A percentile compares a stretch with the other conserved stretches of the same genome.
Conservation (phyloP, 1,284 basidiomycete genomes). For the Tylopilus sp. region DNA sequence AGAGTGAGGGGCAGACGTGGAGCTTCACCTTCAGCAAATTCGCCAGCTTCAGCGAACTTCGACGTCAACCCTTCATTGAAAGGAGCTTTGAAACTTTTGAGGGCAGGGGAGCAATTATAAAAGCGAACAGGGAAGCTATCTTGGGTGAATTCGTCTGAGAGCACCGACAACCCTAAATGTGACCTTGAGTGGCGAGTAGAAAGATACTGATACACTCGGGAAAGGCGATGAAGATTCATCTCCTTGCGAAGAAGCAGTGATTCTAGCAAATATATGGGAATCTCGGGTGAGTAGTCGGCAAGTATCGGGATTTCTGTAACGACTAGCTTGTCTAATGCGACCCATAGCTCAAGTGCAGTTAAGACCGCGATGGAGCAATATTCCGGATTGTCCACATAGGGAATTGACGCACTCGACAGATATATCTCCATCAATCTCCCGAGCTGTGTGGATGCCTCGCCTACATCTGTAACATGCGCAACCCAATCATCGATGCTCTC, state of each 20-base stretch:
- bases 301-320: background rate
- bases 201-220: slow-evolving; percentile 7
- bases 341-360: background rate
- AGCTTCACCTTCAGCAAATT: background rate
- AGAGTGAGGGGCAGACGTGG: background rate
- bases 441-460: too few species aligned
- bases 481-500: background rate
- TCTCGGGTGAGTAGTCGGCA: slow-evolving; percentile 4
- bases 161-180: background rate
- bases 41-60: background rate
- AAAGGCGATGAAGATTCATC: slow-evolving; percentile 4
- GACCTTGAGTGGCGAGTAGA: background rate
- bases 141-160: slow-evolving; percentile 38
- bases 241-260: slow-evolving; percentile 3
- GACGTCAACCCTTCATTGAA: background rate
- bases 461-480: background rate
- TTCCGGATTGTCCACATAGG: background rate
- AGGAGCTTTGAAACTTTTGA: background rate
- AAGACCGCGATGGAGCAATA: background rate
- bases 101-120: background rate
- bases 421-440: background rate
- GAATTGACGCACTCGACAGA: background rate
- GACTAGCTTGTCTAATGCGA: background rate
- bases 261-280: background rate
- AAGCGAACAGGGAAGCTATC: slow-evolving; percentile 19